A percentile compares a stretch with the other conserved stretches of the same genome.
These are phyloP conservation scores for Nemania abortiva DNA, from an alignment of 2,329 filamentous ascomycete genomes.

Conservation along the genomic window DNA sequence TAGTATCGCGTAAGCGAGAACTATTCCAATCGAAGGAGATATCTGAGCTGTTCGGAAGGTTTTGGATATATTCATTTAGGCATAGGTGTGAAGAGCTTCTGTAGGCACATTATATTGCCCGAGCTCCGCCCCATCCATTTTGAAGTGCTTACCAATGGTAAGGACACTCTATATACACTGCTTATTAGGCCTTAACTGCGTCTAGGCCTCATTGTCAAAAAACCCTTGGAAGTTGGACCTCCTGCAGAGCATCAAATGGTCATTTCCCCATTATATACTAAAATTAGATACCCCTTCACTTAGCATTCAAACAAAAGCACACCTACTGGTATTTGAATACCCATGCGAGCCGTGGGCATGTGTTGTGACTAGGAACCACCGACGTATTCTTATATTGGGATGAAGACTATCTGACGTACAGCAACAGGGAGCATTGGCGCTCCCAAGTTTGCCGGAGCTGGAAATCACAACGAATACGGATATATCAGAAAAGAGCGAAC, in stretches of 20 bases:
- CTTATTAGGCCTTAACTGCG: not conserved
- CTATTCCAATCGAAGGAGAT: not conserved
- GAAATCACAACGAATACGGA: not conserved
- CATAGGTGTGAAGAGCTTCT: not conserved
- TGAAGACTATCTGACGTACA: not conserved
- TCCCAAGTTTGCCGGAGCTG: not conserved
- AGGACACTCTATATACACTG: not conserved
- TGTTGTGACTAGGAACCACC: not conserved
- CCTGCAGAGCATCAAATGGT: not conserved
- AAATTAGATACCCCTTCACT: constrained; percentile 20
- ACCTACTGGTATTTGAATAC: not conserved
- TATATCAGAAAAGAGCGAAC: not conserved
- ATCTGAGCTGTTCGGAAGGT: not conserved
- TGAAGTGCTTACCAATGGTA: not conserved
- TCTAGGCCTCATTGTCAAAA: not conserved
- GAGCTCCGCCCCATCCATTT: not conserved
- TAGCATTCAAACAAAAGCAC: not conserved
- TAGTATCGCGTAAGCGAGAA: not conserved
- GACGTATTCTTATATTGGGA: not conserved
- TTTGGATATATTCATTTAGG: not conserved
- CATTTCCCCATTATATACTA: constrained; percentile 1
- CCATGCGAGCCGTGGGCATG: not conserved
- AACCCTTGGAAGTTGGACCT: not conserved
- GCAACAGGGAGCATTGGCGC: not conserved
- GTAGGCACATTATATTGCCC: not conserved